Base-by-base conservation (phyloP, 202 grass and related monocot genomes). In the Setaria italica region DNA sequence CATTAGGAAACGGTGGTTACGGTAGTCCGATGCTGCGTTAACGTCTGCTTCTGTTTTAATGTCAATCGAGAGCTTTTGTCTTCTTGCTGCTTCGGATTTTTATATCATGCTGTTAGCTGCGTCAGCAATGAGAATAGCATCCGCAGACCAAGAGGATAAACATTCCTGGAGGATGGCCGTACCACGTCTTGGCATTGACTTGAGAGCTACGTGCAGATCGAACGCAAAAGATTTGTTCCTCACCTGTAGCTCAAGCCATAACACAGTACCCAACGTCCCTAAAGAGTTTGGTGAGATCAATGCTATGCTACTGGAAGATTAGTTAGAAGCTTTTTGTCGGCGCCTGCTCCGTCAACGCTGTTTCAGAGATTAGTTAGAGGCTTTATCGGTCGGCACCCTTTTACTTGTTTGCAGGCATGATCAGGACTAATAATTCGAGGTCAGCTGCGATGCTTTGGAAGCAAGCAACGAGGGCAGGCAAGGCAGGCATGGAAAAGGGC, bases 81-180 rank as follows among this genome's bases (percentile, higher is more conserved):
- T 70, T 4, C 20, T 69, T 45, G 43, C 13, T 54, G 45, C 25
- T 37, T 17, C 19, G 12, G 1, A 2, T 14, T 59, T 43, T 16
- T 70, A 43, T 70, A 70, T 21, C 37, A 2, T 30, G 7, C 71
- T 32, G 67, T 12, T 49, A 21, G 32, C 41, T 49, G 25, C 43
- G 16, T 82, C 14, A 57, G 50, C 80, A 34, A 34, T 72, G 53
- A 71, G 66, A 20, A 42, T 32, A 71, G 50, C 66, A n/a, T 5
- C 46, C 15, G 17, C 6, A 20, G 79, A 29, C 50, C 0, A 3
- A 33, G 8, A 33, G 15, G n/a, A 33, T 19, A 19, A 78, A 64
- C 29, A 48, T 78, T 29, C 6, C 8, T 11, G 21, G 5, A 19
- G 57, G 57, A 62, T 32, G 25, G 2, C n/a, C 15, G 4, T 32